Percentiles rank a stretch among this genome's conserved stretches.
phyloP scores from a whole-genome alignment of 2,329 filamentous ascomycete genomes.

The Xylaria sp. region DNA sequence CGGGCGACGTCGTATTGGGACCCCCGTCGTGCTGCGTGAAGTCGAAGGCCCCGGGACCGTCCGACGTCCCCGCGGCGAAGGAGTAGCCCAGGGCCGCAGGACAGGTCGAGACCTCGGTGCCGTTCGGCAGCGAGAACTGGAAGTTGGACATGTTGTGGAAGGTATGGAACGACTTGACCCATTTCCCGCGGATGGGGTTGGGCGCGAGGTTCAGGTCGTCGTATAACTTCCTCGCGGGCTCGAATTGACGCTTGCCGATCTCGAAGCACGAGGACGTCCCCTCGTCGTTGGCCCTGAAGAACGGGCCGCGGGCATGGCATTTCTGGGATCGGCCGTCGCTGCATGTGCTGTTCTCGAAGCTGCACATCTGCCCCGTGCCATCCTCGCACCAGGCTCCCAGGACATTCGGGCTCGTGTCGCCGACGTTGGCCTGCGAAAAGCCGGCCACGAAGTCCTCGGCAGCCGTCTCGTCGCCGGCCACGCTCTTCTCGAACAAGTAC shows the following conservation, averaged over 20 bases:
- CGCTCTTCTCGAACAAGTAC: constrained; percentile 80
- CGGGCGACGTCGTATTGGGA: constrained; percentile 72
- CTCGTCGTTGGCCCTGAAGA: constrained; percentile 74
- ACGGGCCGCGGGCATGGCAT: constrained; percentile 80
- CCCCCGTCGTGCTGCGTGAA: constrained; percentile 87
- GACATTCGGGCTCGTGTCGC: constrained; percentile 90
- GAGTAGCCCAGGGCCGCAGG: constrained; percentile 90
- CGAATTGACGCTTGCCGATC: constrained; percentile 78
- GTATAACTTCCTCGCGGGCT: constrained; percentile 58
- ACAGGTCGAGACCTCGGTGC: constrained; percentile 77
- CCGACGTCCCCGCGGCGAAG: constrained; percentile 91
- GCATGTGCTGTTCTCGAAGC: constrained; percentile 86
- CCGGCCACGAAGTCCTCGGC: constrained; percentile 83
- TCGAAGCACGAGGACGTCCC: constrained; percentile 80
- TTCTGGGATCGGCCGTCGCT: constrained; percentile 73
- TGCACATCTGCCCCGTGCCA: constrained; percentile 76
- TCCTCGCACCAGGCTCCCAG: constrained; percentile 91
- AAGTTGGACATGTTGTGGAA: constrained; percentile 85
- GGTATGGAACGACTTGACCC: constrained; percentile 84
- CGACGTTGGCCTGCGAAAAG: constrained; percentile 91
- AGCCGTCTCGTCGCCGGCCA: constrained; percentile 64
- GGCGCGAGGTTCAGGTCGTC: constrained; percentile 60
- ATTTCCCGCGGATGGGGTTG: constrained; percentile 68
- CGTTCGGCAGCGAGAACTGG: constrained; percentile 78
- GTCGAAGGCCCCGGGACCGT: constrained; percentile 91